Evolutionary conservation across 2,329 filamentous ascomycete species (phyloP).

Genomic region (Knufia fluminis): DNA sequence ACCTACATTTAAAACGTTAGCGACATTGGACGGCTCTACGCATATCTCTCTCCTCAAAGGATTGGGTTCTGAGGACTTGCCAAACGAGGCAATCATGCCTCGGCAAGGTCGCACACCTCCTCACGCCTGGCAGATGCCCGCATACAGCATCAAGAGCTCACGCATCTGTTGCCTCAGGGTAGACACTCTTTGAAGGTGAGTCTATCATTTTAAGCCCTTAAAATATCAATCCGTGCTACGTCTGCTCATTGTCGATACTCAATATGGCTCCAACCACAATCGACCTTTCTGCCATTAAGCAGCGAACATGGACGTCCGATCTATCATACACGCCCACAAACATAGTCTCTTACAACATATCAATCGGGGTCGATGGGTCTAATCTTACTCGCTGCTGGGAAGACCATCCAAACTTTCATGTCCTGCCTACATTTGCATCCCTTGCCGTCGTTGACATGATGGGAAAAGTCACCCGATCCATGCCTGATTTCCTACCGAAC

Average conservation of each 20-base stretch:
- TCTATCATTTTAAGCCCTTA: too few relatives aligned
- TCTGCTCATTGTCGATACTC: too few relatives aligned
- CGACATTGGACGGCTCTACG: too few relatives aligned
- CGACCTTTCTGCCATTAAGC: conserved; percentile 1
- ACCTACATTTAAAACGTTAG: too few relatives aligned
- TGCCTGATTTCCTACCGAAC: conserved; percentile 12
- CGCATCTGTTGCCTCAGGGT: not conserved
- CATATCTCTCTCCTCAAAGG: not conserved
- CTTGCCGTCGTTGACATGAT: conserved; percentile 12
- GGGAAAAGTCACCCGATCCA: conserved; percentile 9
- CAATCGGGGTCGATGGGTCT: conserved; percentile 11
- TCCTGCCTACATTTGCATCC: conserved; percentile 11
- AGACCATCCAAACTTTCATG: conserved; percentile 12
- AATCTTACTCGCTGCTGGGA: conserved; percentile 12
- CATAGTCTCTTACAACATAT: conserved; percentile 15
- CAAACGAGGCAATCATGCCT: not conserved
- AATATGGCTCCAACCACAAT: conserved; percentile 4
- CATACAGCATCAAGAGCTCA: not conserved
- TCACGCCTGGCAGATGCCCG: not conserved
- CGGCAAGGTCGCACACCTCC: not conserved
- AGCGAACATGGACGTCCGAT: conserved; percentile 9
- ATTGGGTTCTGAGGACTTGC: not conserved
- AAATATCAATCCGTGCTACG: too few relatives aligned
- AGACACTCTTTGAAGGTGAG: not conserved
- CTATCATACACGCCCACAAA: conserved; percentile 6